Base-by-base conservation (phyloP, 305 asterid genomes). In the Solanum hybrid region DNA sequence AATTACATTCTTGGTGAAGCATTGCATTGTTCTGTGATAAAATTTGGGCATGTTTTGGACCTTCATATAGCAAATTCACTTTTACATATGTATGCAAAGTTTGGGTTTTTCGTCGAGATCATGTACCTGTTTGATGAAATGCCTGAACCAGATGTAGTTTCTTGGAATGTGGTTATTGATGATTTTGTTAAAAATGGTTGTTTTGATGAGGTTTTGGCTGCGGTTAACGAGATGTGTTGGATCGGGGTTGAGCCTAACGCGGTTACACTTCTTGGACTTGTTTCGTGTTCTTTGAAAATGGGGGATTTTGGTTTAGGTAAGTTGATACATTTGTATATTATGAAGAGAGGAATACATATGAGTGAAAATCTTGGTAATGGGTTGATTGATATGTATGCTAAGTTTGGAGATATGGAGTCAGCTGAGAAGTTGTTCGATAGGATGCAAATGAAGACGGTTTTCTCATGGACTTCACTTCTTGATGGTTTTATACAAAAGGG, bases 391-490 rank as follows among this genome's bases (percentile, higher is more conserved):
- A 87, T 90, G 92, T 89, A 90, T 35, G 87, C 88, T 32, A 91
- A 87, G 89, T 76, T 89, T 88, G 75, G 89, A 15, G 92, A 90
- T 78, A 66, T 89, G 89, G 91, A 84, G 15, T 86, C 91, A 24
- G 92, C 91, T 17, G 88, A 75, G 78, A 71, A 35, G 10, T 85
- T 91, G 81, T 91, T 91, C 24, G 29, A 60, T 22, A 77, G 10
- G 78, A 85, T 89, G 88, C 13, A 88, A 4, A n/a, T 24, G 51
- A 73, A 32, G 35, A 89, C 88, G 5, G 86, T 85, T 38, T 66
- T 91, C 66, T 69, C 90, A 24, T 91, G 92, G 92, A 91, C 91
- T 34, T 87, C 92, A 32, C 88, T 89, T 71, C 87, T 91, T 13
- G 88, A 69, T 85, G 93, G 93, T 15, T 88, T 78, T 60, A 45